Conservation (phyloP, 495 filamentous ascomycete species). For the Cercophora samala region DNA sequence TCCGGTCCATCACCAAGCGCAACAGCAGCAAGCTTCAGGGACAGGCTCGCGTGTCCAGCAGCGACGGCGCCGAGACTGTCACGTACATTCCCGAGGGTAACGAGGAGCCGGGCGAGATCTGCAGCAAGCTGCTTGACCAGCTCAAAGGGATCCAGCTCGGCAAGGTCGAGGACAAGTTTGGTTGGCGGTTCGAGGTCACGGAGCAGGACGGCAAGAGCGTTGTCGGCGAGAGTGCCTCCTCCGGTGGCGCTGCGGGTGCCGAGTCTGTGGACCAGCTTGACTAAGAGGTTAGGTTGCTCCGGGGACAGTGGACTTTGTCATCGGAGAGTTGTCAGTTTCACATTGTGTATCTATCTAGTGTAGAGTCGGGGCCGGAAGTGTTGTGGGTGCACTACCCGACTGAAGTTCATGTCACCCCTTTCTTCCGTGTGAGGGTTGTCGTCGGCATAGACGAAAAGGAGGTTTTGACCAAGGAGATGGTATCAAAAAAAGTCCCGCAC, state of each 20-base stretch:
- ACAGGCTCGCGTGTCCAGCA: conserved; percentile 34
- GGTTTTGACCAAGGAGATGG: neutral
- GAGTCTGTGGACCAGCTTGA: conserved; percentile 42
- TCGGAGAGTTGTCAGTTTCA: neutral
- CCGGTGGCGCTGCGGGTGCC: neutral
- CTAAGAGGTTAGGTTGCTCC: conserved; percentile 12
- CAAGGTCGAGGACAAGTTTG: conserved; percentile 67
- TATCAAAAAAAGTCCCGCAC: neutral
- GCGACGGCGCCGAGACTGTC: conserved; percentile 57
- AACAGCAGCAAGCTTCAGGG: conserved; percentile 38
- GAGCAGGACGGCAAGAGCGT: conserved; percentile 46
- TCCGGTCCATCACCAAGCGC: conserved; percentile 77
- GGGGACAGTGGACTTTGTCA: neutral
- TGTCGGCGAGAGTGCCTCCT: conserved; percentile 18
- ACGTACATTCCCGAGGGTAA: conserved; percentile 56
- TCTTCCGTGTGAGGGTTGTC: neutral
- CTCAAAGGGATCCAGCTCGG: conserved; percentile 84
- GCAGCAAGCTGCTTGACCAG: conserved; percentile 63
- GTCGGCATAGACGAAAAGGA: neutral
- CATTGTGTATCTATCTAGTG: neutral
- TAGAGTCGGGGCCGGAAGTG: neutral
- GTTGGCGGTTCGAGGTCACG: conserved; percentile 63
- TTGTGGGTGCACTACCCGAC: neutral
- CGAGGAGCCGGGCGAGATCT: conserved; percentile 69
- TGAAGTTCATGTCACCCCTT: neutral